Conservation (phyloP, 306 rosid species). For the Hippophae gyantsensis region DNA sequence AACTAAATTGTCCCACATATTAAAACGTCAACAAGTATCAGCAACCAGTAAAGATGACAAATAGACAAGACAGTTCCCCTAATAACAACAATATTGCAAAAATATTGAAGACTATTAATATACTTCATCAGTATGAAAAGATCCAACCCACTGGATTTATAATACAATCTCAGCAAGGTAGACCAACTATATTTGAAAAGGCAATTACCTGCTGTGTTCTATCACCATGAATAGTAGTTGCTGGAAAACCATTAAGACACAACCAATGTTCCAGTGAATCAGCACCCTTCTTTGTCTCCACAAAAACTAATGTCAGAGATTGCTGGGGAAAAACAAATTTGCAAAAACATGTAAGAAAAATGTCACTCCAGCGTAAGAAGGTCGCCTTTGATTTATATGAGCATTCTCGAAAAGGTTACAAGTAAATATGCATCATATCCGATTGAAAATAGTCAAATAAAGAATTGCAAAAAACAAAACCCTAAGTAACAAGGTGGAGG, state of each 20-base stretch:
- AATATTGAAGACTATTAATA: too few relatives aligned
- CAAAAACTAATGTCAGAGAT: slow-evolving; percentile 84
- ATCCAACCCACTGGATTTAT: too few relatives aligned
- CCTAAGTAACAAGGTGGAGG: neutral
- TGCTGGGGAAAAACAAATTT: slow-evolving; percentile 41
- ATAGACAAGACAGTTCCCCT: too few relatives aligned
- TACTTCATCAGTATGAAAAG: too few relatives aligned
- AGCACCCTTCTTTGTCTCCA: slow-evolving; percentile 99
- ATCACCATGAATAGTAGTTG: slow-evolving; percentile 94
- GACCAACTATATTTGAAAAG: neutral
- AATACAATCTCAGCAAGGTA: too few relatives aligned
- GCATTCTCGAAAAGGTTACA: neutral
- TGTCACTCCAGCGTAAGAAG: neutral
- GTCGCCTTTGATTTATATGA: neutral
- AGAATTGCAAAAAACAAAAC: slow-evolving; percentile 4
- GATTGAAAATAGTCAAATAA: too few relatives aligned
- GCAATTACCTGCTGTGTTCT: slow-evolving; percentile 80
- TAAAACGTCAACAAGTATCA: too few relatives aligned
- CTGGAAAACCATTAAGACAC: slow-evolving; percentile 80
- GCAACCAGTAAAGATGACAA: too few relatives aligned
- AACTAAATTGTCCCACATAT: too few relatives aligned
- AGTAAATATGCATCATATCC: too few relatives aligned
- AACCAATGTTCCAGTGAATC: slow-evolving; percentile 88
- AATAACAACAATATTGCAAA: too few relatives aligned
- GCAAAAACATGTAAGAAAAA: neutral